Conservation (phyloP, 495 filamentous ascomycete species). For the Rostrohypoxylon terebratum region DNA sequence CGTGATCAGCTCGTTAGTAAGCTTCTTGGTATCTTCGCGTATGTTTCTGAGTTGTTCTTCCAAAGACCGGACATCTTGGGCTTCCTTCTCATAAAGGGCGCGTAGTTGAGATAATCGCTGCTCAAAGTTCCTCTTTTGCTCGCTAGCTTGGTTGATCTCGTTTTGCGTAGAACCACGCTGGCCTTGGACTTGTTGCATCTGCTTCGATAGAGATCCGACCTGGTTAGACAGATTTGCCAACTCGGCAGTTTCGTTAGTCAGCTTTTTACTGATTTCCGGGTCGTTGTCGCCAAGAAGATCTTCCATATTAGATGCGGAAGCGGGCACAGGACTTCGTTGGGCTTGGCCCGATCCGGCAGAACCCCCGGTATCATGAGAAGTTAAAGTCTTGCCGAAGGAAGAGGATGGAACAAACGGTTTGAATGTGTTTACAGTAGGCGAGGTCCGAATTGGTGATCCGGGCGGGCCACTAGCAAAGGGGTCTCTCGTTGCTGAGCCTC, state of each 20-base stretch:
- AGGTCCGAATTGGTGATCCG: slow-evolving; percentile 63
- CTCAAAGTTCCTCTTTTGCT: slow-evolving; percentile 94
- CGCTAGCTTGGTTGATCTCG: slow-evolving; percentile 78
- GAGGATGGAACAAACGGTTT: slow-evolving; percentile 94
- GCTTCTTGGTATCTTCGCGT: slow-evolving; percentile 81
- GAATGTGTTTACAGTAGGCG: slow-evolving; percentile 68
- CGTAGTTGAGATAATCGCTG: slow-evolving; percentile 84
- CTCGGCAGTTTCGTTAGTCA: slow-evolving; percentile 89
- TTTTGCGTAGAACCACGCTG: slow-evolving; percentile 82
- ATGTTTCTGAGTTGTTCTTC: slow-evolving; percentile 83
- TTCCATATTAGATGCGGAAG: slow-evolving; percentile 71
- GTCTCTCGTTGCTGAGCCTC: slow-evolving; percentile 71
- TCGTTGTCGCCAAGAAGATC: slow-evolving; percentile 96
- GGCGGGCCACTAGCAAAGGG: slow-evolving; percentile 67
- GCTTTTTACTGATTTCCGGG: slow-evolving; percentile 85
- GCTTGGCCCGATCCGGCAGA: slow-evolving; percentile 64
- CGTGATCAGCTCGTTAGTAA: slow-evolving; percentile 83
- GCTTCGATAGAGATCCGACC: slow-evolving; percentile 85
- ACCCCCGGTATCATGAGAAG: slow-evolving; percentile 80
- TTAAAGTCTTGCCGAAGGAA: slow-evolving; percentile 85
- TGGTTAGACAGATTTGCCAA: slow-evolving; percentile 98
- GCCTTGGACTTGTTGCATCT: slow-evolving; percentile 90
- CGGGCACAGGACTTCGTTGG: slow-evolving; percentile 50
- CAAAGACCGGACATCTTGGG: slow-evolving; percentile 82
- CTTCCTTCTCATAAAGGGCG: slow-evolving; percentile 90